phyloP scores from a whole-genome alignment of 495 filamentous ascomycete genomes.

The Podospora sp. region DNA sequence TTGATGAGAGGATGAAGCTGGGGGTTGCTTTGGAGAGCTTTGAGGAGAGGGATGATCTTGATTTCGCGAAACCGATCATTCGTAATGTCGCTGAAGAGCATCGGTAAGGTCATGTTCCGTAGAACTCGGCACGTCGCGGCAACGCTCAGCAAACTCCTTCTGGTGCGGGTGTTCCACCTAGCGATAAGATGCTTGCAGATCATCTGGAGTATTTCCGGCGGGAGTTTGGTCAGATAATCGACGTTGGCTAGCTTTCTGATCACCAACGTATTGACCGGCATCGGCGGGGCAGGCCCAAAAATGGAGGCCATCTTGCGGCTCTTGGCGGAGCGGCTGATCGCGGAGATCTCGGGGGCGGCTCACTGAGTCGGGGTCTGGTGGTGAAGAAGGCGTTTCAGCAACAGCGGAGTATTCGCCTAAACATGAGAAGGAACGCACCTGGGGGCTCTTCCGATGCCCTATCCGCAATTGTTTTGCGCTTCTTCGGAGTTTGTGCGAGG shows the following conservation, averaged over 20 bases:
- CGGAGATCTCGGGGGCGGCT: too few relatives aligned
- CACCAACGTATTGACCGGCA: too few relatives aligned
- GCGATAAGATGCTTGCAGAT: neutral
- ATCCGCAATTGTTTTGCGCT: too few relatives aligned
- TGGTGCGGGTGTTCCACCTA: neutral
- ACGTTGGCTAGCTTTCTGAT: neutral
- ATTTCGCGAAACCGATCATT: neutral
- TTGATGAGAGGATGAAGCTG: neutral
- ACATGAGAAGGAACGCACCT: too few relatives aligned
- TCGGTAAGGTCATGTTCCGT: neutral
- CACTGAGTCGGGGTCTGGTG: too few relatives aligned
- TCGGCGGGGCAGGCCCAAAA: neutral
- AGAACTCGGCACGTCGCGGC: neutral
- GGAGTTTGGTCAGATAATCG: neutral
- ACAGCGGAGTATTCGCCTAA: too few relatives aligned
- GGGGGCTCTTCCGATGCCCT: too few relatives aligned
- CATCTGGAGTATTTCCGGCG: neutral
- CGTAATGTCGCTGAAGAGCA: neutral
- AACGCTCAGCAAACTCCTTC: neutral
- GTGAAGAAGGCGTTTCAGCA: too few relatives aligned
- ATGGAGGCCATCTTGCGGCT: neutral
- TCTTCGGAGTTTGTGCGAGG: too few relatives aligned
- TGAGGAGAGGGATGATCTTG: neutral
- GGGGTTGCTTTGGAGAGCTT: neutral
- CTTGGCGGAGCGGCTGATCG: neutral